Conservation (phyloP, 768 basidiomycete species). For the Phanerodontia chrysosporium region DNA sequence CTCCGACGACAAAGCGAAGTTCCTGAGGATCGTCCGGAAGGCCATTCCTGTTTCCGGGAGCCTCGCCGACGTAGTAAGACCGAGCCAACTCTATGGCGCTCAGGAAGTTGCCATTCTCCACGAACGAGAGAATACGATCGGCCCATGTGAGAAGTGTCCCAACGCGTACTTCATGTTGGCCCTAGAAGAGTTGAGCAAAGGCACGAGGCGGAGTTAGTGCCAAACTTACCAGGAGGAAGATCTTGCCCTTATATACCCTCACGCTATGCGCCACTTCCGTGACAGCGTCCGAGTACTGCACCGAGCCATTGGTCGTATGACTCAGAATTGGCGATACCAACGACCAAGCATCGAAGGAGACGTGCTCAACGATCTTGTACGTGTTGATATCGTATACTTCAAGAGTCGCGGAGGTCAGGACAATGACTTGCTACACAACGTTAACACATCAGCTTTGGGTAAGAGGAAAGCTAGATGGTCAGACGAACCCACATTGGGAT, state of each 20-base stretch:
- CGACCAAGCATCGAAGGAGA: conserved; percentile 50
- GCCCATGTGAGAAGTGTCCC: conserved; percentile 94
- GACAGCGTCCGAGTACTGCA: conserved; percentile 46
- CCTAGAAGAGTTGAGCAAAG: conserved; percentile 35
- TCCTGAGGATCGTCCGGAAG: conserved; percentile 66
- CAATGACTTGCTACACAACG: conserved; percentile 57
- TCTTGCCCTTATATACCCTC: conserved; percentile 81
- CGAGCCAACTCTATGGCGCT: conserved; percentile 84
- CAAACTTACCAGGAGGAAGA: conserved; percentile 77
- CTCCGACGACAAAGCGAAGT: conserved; percentile 62
- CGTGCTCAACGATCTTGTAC: conserved; percentile 56
- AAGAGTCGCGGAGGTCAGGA: conserved; percentile 53
- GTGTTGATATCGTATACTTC: conserved; percentile 66
- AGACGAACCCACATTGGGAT: conserved; percentile 68
- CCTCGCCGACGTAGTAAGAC: conserved; percentile 74
- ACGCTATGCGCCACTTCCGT: conserved; percentile 66
- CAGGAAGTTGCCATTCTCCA: conserved; percentile 84
- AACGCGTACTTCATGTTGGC: conserved; percentile 61
- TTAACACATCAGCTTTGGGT: not conserved
- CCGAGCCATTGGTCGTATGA: conserved; percentile 41
- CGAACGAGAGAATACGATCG: conserved; percentile 80
- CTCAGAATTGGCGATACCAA: conserved; percentile 52
- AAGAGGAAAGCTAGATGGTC: not conserved
- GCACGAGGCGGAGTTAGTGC: not conserved
- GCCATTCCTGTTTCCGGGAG: conserved; percentile 82